phyloP scores from a whole-genome alignment of 2,329 filamentous ascomycete genomes.

The Emericellopsis atlantica region DNA sequence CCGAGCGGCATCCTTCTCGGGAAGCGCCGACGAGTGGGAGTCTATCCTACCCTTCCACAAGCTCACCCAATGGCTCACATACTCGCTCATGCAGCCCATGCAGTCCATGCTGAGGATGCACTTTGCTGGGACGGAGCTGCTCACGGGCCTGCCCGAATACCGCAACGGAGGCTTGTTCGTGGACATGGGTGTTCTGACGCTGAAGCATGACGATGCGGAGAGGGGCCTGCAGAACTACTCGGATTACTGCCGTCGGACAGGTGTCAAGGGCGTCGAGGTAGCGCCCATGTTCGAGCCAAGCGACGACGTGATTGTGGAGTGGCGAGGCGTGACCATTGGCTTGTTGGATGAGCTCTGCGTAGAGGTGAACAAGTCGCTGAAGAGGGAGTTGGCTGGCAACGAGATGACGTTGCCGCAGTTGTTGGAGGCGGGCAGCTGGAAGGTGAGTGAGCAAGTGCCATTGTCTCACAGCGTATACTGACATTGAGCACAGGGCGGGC shows the following conservation, averaged over 20 bases:
- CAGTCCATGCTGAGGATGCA: slow-evolving; percentile 66
- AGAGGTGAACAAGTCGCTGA: slow-evolving; percentile 50
- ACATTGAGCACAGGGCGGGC: slow-evolving; percentile 31
- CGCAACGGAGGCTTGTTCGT: slow-evolving; percentile 84
- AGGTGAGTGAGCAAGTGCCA: slow-evolving; percentile 45
- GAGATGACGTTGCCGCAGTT: slow-evolving; percentile 77
- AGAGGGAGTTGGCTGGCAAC: slow-evolving; percentile 48
- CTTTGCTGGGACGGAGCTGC: slow-evolving; percentile 67
- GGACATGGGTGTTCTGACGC: slow-evolving; percentile 65
- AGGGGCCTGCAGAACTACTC: slow-evolving; percentile 53
- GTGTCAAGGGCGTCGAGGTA: slow-evolving; percentile 45
- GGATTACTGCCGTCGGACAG: slow-evolving; percentile 59
- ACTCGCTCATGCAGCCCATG: slow-evolving; percentile 90
- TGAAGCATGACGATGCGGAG: slow-evolving; percentile 58
- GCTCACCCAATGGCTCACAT: slow-evolving; percentile 87
- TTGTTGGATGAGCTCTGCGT: slow-evolving; percentile 40
- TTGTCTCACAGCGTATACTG: neutral
- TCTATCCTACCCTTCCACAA: slow-evolving; percentile 87
- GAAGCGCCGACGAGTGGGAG: slow-evolving; percentile 48
- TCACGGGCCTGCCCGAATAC: slow-evolving; percentile 86
- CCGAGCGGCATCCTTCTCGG: neutral
- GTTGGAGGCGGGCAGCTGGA: slow-evolving; percentile 94
- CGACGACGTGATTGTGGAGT: slow-evolving; percentile 52
- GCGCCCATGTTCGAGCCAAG: slow-evolving; percentile 45
- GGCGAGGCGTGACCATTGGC: slow-evolving; percentile 51